These are phyloP conservation scores for Aureobasidium sp. DNA, from an alignment of 2,329 filamentous ascomycete species.

Conservation along the genomic window DNA sequence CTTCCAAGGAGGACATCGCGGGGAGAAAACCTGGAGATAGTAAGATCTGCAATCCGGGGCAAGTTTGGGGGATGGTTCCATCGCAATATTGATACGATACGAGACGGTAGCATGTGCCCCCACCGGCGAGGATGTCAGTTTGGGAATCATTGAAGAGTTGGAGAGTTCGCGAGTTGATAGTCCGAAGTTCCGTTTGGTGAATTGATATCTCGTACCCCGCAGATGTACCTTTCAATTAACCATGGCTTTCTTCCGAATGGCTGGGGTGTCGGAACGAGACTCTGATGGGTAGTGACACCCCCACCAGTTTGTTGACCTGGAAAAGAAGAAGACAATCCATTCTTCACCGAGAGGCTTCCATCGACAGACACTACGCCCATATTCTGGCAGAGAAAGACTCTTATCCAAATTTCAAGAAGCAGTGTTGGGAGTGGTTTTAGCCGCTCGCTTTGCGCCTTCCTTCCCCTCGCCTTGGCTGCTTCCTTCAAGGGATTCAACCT, in stretches of 20 bases:
- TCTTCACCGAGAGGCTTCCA: no score
- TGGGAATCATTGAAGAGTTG: background rate
- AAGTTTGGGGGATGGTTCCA: conserved; percentile 7
- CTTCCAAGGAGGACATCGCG: background rate
- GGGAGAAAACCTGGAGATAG: conserved; percentile 9
- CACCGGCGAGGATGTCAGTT: conserved; percentile 1
- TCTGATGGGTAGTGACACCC: background rate
- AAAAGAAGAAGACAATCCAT: background rate
- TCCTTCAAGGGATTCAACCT: background rate
- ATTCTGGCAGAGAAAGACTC: background rate
- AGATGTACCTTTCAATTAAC: background rate
- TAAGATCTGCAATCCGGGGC: background rate
- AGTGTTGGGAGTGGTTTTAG: background rate
- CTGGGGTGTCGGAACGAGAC: background rate
- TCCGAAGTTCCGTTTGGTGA: background rate
- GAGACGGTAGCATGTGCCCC: conserved; percentile 9
- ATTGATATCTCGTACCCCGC: background rate
- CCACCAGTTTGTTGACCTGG: background rate
- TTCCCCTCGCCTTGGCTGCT: conserved; percentile 8
- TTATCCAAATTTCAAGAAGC: background rate
- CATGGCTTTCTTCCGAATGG: conserved; percentile 8
- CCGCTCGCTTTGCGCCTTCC: background rate
- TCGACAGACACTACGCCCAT: background rate
- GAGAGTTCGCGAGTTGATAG: background rate
- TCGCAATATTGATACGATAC: background rate